Percentiles rank a stretch among this genome's conserved stretches.
phyloP scores from a whole-genome alignment of 495 filamentous ascomycete genomes.

The Penicillium crystallinum region DNA sequence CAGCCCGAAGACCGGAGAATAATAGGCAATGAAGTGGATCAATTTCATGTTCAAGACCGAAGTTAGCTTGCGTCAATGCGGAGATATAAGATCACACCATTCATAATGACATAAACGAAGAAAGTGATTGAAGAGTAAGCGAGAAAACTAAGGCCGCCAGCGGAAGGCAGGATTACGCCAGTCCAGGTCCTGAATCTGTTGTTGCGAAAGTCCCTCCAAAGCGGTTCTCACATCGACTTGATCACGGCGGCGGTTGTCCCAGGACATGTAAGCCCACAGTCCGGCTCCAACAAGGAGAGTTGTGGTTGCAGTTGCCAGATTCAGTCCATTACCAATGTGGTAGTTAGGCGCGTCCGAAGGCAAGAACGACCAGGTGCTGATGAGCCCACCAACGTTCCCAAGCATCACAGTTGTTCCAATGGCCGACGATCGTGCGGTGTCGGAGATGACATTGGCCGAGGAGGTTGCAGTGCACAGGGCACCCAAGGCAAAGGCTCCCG shows the following conservation, averaged over 20 bases:
- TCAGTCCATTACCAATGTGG: constrained; percentile 68
- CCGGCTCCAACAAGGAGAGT: constrained; percentile 45
- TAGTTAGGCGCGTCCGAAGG: constrained; percentile 62
- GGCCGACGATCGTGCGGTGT: constrained; percentile 60
- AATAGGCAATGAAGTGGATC: not conserved
- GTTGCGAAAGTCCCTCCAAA: constrained; percentile 48
- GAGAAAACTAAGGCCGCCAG: constrained; percentile 46
- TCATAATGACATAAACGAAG: not conserved
- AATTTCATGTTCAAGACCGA: not conserved
- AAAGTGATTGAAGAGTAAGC: not conserved
- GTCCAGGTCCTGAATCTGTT: constrained; percentile 61
- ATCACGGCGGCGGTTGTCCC: constrained; percentile 57
- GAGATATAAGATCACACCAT: not conserved
- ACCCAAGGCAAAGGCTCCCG: constrained; percentile 52
- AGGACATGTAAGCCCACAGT: constrained; percentile 56
- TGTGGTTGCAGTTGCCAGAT: constrained; percentile 55
- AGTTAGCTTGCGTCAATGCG: not conserved
- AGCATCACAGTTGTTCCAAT: constrained; percentile 67
- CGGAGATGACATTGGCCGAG: constrained; percentile 64
- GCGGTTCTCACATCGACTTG: constrained; percentile 48
- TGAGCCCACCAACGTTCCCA: constrained; percentile 65
- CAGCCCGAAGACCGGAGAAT: constrained; percentile 1
- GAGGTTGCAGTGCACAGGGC: constrained; percentile 61
- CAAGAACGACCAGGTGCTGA: constrained; percentile 67
- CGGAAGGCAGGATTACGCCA: constrained; percentile 69